Evolutionary conservation across 108 stramenopile genomes (phyloP).

Genomic region (Heterococcus sp.): DNA sequence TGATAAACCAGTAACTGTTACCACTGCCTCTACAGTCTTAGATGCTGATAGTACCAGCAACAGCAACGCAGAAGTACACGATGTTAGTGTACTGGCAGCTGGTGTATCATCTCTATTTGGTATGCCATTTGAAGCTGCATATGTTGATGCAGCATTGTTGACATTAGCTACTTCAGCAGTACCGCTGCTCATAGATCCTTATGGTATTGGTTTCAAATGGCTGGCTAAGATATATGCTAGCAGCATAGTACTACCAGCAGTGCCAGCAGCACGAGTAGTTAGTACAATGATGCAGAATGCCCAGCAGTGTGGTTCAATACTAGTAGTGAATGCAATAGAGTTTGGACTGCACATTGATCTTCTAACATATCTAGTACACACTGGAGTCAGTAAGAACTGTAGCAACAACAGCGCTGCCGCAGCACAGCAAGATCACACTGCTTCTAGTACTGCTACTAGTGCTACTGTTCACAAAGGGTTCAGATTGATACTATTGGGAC

Average conservation of each 20-base stretch:
- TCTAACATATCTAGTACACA: background rate
- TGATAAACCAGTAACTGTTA: no score
- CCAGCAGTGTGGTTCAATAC: background rate
- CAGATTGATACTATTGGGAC: background rate
- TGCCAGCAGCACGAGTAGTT: background rate
- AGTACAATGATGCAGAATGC: background rate
- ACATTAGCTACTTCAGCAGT: background rate
- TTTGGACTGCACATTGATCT: background rate
- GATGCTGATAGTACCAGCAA: no score
- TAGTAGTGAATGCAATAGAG: background rate
- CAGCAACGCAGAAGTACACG: no score
- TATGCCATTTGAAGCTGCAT: background rate
- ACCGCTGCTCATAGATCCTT: background rate
- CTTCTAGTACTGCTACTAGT: background rate
- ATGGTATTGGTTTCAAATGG: background rate
- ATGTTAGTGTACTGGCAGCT: no score
- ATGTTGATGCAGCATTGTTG: background rate
- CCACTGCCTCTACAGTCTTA: no score
- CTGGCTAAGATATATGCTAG: background rate
- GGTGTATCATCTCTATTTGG: no score
- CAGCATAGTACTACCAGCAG: background rate
- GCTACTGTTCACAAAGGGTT: background rate
- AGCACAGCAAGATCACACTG: background rate
- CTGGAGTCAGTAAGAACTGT: background rate
- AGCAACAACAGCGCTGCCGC: background rate